These are phyloP conservation scores for Penicillium capsulatum DNA, from an alignment of 2,329 filamentous ascomycete species.

Conservation along the genomic window DNA sequence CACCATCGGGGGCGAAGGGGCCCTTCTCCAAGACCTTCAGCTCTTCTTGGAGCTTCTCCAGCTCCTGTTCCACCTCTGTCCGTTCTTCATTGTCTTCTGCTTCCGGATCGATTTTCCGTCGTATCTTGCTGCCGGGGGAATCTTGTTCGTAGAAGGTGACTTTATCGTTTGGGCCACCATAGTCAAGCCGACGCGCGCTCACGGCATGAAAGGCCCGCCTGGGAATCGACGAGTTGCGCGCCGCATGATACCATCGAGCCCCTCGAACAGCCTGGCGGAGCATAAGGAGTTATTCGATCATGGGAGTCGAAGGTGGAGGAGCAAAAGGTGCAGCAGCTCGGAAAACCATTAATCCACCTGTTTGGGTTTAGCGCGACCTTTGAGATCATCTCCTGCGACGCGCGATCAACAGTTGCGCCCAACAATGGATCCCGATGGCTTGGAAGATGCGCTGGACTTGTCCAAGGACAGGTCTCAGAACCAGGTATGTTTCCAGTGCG, in stretches of 20 bases:
- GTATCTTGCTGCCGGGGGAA: constrained; percentile 33
- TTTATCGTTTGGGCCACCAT: constrained; percentile 39
- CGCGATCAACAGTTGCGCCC: constrained; percentile 6
- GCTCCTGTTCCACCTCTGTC: constrained; percentile 35
- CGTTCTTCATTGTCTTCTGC: constrained; percentile 38
- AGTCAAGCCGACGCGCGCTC: constrained; percentile 29
- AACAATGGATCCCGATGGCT: constrained; percentile 21
- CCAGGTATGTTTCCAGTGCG: constrained; percentile 24
- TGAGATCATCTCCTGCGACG: constrained; percentile 13
- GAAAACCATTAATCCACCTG: constrained; percentile 25
- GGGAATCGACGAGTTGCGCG: constrained; percentile 30
- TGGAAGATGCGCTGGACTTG: constrained; percentile 22
- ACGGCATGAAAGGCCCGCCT: constrained; percentile 32
- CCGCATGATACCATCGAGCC: constrained; percentile 43
- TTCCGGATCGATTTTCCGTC: constrained; percentile 38
- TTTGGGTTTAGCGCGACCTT: constrained; percentile 31
- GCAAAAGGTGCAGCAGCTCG: constrained; percentile 13
- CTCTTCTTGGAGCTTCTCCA: constrained; percentile 40
- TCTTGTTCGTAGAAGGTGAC: constrained; percentile 45
- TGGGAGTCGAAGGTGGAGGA: constrained; percentile 20
- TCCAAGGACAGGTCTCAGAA: constrained; percentile 29
- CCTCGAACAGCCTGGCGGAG: constrained; percentile 43
- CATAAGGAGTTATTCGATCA: constrained; percentile 38
- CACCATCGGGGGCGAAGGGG: constrained; percentile 42
- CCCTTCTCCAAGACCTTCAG: constrained; percentile 40